Base-by-base conservation (phyloP, 2,329 filamentous ascomycete species). In the Neonectria hederae region DNA sequence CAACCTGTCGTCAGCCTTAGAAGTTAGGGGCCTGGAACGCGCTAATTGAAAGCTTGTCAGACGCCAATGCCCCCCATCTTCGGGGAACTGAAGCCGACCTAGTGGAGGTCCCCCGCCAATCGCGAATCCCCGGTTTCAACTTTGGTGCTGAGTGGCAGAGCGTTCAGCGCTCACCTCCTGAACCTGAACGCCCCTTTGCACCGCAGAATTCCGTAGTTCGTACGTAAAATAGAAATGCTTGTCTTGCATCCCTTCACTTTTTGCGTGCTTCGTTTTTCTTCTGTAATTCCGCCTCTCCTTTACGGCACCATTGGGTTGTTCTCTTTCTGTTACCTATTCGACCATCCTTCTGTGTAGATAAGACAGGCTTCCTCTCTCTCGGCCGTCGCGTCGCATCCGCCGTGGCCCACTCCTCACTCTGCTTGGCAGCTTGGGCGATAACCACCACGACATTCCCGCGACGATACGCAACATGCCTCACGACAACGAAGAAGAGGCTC, bases 401-500 rank as follows among this genome's bases (percentile, higher is more conserved):
- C 7, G 17, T 28, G 28, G 28, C 28, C 28, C n/a, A n/a, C n/a
- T n/a, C 24, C 21, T 24, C 19, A 22, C 42, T 28, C 24, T 30
- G 28, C 28, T 26, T 32, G 30, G 4, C 21, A 46, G 57, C 57
- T 54, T n/a, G 19, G 19, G 58, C 52, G 42, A 57, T 49, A 62
- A 42, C 54, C 42, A 53, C 21, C 10, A 24, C 45, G 21, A 30
- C 49, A 21, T 28, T 13, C 45, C 30, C 49, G 63, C 38, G 40
- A 45, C 57, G n/a, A n/a, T n/a, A n/a, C 8, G 28, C 28, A 48
- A 42, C 17, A 68, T 60, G 59, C 40, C 63, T 30, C 64, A 63
- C 30, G 49, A 66, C n/a, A 60, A 65, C 57, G 63, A 69, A 30
- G 40, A 64, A 21, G 49, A 59, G 5, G 54, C 61, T 54, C 69